A percentile compares a stretch with the other conserved stretches of the same genome.
Evolutionary conservation across 306 rosid genomes (phyloP).

Genomic region (Cicer bijugum): DNA sequence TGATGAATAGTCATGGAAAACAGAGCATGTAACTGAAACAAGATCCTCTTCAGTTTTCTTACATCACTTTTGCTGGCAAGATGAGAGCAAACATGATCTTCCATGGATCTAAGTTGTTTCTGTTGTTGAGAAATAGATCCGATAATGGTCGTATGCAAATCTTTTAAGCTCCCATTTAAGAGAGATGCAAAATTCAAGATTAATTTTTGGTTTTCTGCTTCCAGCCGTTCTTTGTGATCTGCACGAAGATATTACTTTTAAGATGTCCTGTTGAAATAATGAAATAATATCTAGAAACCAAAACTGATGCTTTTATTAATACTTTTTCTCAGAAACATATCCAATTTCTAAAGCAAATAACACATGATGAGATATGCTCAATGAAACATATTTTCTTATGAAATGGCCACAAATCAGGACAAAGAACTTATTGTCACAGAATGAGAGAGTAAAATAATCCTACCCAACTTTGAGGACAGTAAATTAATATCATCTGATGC

Average conservation of each 20-base stretch:
- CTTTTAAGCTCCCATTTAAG: conserved; percentile 67
- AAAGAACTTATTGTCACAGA: conserved; percentile 10
- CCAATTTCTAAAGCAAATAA: conserved; percentile 5
- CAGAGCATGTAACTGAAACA: conserved; percentile 21
- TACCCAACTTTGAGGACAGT: conserved; percentile 74
- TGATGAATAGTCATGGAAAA: conserved; percentile 23
- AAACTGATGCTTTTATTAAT: not conserved
- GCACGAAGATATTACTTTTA: conserved; percentile 34
- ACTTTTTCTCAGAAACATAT: not conserved
- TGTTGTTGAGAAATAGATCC: conserved; percentile 83
- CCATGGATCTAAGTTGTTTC: conserved; percentile 73
- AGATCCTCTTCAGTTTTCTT: conserved; percentile 48
- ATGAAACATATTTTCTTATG: conserved; percentile 22
- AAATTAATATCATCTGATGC: conserved; percentile 74
- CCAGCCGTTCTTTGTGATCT: conserved; percentile 79
- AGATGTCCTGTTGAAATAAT: not conserved
- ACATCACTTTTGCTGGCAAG: conserved; percentile 79
- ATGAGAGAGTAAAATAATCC: conserved; percentile 26
- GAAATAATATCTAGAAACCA: not conserved
- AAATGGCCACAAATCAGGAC: not conserved
- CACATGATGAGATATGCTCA: not conserved
- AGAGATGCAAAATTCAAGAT: conserved; percentile 72
- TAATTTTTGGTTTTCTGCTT: conserved; percentile 65
- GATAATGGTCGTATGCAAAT: conserved; percentile 64
- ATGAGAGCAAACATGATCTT: conserved; percentile 64